These are phyloP conservation scores for Exophiala aquamarina DNA, from an alignment of 2,329 filamentous ascomycete species.

Conservation along the genomic window DNA sequence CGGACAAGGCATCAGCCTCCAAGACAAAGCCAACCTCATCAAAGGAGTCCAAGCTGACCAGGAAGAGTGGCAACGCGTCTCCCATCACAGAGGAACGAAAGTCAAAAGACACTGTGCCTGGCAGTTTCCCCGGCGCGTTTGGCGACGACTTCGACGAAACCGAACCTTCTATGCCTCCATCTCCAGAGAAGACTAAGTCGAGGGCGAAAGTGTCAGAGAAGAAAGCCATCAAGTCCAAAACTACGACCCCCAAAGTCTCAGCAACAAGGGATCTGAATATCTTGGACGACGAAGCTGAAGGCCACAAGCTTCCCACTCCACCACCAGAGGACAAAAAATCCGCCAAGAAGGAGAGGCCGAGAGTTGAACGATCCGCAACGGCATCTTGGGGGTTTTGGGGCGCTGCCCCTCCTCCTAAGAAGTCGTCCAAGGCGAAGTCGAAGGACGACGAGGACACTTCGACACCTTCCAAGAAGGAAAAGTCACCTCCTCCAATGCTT, in stretches of 20 bases:
- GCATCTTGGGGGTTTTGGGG: conserved; percentile 77
- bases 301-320: conserved; percentile 46
- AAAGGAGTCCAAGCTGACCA: conserved; percentile 27
- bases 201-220: conserved; percentile 22
- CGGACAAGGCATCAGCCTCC: conserved; percentile 33
- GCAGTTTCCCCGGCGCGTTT: conserved; percentile 57
- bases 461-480: conserved; percentile 38
- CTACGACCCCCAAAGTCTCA: conserved; percentile 25
- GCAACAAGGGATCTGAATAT: conserved; percentile 31
- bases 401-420: conserved; percentile 50
- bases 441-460: conserved; percentile 34
- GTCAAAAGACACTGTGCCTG: conserved; percentile 50
- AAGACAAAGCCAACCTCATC: conserved; percentile 31
- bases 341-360: conserved; percentile 73
- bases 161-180: conserved; percentile 13
- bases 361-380: conserved; percentile 68
- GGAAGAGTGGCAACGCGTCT: conserved; percentile 24
- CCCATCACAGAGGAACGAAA: conserved; percentile 36
- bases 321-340: conserved; percentile 58
- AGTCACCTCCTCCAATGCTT: conserved; percentile 43
- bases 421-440: conserved; percentile 52
- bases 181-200: conserved; percentile 21
- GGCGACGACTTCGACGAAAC: conserved; percentile 46
- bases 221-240: conserved; percentile 30
- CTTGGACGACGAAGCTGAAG: conserved; percentile 30